Percentiles rank a stretch among this genome's conserved stretches.
These are phyloP conservation scores for Reticulascus tulasneorum DNA, from an alignment of 2,329 filamentous ascomycete species.

Conservation along the genomic window DNA sequence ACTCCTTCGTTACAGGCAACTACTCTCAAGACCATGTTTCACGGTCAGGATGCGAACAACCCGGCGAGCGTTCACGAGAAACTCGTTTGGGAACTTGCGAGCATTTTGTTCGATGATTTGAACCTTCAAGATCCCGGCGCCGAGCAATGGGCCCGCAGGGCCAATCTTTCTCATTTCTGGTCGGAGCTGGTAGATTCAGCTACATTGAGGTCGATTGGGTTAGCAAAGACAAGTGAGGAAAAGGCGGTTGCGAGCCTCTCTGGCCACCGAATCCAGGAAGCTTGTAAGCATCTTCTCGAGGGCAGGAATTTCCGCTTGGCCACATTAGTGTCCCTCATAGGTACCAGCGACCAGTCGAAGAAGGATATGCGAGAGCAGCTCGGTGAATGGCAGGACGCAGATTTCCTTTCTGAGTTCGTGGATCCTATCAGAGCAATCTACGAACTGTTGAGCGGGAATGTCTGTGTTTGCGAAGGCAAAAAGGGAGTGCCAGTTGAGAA, in stretches of 20 bases:
- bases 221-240: conserved; percentile 67
- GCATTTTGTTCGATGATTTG: conserved; percentile 78
- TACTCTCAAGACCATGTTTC: conserved; percentile 34
- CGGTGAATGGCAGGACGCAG: conserved; percentile 76
- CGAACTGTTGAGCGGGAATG: conserved; percentile 82
- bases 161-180: conserved; percentile 65
- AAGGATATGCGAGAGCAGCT: conserved; percentile 77
- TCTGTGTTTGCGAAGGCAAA: conserved; percentile 77
- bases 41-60: conserved; percentile 35
- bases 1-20: conserved; percentile 43
- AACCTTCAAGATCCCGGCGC: conserved; percentile 37
- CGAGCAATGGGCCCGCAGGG: conserved; percentile 45
- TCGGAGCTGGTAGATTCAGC: conserved; percentile 60
- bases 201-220: conserved; percentile 49
- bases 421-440: conserved; percentile 83
- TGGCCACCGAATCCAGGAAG: conserved; percentile 73
- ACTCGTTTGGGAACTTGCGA: conserved; percentile 79
- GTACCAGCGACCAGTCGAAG: conserved; percentile 64
- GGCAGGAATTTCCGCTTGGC: conserved; percentile 80
- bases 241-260: conserved; percentile 79
- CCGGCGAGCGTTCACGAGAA: conserved; percentile 59
- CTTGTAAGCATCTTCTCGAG: conserved; percentile 73
- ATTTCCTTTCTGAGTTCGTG: conserved; percentile 81
- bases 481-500: conserved; percentile 73
- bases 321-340: conserved; percentile 78